Evolutionary conservation across 2,329 filamentous ascomycete species (phyloP).

Genomic region (Cercospora beticola): DNA sequence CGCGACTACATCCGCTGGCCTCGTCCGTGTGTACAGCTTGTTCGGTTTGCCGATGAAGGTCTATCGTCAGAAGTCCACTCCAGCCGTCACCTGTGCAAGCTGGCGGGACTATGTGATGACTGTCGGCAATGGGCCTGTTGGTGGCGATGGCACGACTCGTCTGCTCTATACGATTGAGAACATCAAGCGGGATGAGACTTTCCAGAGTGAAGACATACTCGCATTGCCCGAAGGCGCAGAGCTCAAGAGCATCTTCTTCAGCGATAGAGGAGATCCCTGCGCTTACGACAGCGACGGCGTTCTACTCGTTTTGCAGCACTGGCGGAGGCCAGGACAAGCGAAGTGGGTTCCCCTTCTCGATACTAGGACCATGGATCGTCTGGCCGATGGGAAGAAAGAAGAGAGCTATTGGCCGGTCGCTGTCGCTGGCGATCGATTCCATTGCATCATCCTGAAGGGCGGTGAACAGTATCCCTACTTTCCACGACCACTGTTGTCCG

Average conservation of each 20-base stretch:
- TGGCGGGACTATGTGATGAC: conserved; percentile 97
- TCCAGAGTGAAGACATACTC: conserved; percentile 89
- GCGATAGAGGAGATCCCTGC: conserved; percentile 88
- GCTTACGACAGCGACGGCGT: conserved; percentile 94
- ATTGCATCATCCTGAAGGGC: conserved; percentile 98
- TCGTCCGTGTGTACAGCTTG: conserved; percentile 88
- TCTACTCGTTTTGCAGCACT: conserved; percentile 82
- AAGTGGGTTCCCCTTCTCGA: conserved; percentile 91
- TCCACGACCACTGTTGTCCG: conserved; percentile 81
- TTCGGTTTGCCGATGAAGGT: conserved; percentile 88
- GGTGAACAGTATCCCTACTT: conserved; percentile 92
- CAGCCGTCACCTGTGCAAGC: conserved; percentile 87
- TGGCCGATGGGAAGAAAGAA: conserved; percentile 79
- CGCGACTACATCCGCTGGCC: conserved; percentile 80
- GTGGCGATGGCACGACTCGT: conserved; percentile 72
- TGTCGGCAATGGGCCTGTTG: conserved; percentile 85
- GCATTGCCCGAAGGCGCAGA: conserved; percentile 73
- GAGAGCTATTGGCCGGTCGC: conserved; percentile 96
- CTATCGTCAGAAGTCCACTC: conserved; percentile 86
- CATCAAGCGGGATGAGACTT: conserved; percentile 88
- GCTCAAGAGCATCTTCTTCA: conserved; percentile 85
- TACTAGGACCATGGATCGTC: conserved; percentile 76
- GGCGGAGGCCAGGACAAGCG: conserved; percentile 81
- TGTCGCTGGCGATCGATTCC: conserved; percentile 86
- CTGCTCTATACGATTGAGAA: conserved; percentile 93